Conservation (phyloP, 345 rosid species). For the Turnera subulata region DNA sequence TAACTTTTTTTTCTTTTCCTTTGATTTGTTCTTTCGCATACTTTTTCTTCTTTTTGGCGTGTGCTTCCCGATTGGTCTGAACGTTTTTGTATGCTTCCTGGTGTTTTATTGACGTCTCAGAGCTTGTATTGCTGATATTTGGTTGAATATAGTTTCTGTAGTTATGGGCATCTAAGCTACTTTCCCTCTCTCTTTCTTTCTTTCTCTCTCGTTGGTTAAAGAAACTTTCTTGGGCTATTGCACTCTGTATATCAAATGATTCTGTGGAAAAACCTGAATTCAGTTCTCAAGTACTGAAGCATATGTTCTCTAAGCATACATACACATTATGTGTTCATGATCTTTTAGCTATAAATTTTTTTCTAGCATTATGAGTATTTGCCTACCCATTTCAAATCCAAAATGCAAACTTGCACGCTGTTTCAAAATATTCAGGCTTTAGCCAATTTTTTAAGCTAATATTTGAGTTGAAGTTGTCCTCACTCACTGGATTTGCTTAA, state of each 20-base stretch:
- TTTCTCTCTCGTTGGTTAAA: not conserved
- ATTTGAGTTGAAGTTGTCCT: too few relatives aligned
- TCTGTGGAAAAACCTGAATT: not conserved
- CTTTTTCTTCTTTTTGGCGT: not conserved
- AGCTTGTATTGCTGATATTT: not conserved
- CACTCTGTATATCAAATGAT: not conserved
- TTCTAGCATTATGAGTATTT: too few relatives aligned
- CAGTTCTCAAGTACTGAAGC: not conserved
- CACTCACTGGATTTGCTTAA: too few relatives aligned
- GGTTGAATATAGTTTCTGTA: not conserved
- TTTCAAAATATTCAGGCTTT: too few relatives aligned
- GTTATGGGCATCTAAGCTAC: not conserved
- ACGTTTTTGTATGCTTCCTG: not conserved
- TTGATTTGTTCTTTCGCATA: too few relatives aligned
- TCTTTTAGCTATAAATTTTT: too few relatives aligned
- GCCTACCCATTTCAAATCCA: too few relatives aligned
- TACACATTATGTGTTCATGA: too few relatives aligned
- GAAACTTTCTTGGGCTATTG: not conserved
- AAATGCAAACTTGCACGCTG: too few relatives aligned
- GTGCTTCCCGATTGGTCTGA: conserved; percentile 7
- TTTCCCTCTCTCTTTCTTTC: too few relatives aligned
- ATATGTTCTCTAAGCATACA: too few relatives aligned
- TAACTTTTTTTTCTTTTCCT: not conserved
- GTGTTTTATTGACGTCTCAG: conserved; percentile 1
- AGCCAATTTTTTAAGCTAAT: too few relatives aligned